These are phyloP conservation scores for Kazachstania sp. DNA, from an alignment of 1,139 yeast genomes.

Conservation along the genomic window DNA sequence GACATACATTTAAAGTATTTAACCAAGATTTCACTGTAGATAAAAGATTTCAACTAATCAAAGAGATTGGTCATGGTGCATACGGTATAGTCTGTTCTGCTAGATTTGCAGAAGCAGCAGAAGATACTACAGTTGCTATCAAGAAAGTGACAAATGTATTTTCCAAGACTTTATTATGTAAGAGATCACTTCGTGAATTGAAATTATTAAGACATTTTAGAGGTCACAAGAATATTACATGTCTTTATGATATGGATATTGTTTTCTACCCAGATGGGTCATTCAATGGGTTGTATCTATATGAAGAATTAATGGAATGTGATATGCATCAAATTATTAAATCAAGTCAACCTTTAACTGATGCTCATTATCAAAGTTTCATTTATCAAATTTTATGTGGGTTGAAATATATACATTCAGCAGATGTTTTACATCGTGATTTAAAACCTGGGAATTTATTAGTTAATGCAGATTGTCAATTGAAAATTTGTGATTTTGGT, in stretches of 20 bases:
- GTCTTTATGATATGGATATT: conserved; percentile 87
- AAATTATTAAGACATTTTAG: conserved; percentile 84
- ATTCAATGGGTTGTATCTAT: conserved; percentile 84
- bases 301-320: conserved; percentile 96
- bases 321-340: conserved; percentile 96
- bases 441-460: conserved; percentile 88
- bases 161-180: conserved; percentile 80
- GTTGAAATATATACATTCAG: conserved; percentile 86
- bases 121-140: conserved; percentile 82
- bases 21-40: conserved; percentile 90
- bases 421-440: conserved; percentile 92
- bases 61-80: conserved; percentile 95
- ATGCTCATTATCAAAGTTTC: conserved; percentile 89
- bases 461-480: conserved; percentile 93
- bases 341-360: conserved; percentile 90
- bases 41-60: conserved; percentile 73
- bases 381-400: conserved; percentile 91
- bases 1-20: conserved; percentile 55
- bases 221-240: conserved; percentile 89
- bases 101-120: conserved; percentile 58
- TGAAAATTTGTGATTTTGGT: conserved; percentile 95
- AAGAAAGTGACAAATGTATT: conserved; percentile 92
- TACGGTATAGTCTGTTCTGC: conserved; percentile 97
- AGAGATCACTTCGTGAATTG: conserved; percentile 82
- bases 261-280: conserved; percentile 45